Conservation (phyloP, 129 eudicot genomes). For the Rutidosis leptorrhynchoides region DNA sequence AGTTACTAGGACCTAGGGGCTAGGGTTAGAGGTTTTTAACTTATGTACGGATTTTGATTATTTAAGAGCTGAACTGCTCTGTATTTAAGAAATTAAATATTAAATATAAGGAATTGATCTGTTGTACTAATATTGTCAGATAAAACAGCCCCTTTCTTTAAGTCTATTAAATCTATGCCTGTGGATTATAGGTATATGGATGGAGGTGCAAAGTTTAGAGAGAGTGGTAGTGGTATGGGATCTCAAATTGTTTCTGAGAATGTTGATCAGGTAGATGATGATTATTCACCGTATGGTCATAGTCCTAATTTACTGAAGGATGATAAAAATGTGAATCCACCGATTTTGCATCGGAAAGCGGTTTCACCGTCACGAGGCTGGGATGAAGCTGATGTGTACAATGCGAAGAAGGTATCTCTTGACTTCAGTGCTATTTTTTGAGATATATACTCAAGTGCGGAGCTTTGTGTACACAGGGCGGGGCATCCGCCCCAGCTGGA, state of each 20-base stretch:
- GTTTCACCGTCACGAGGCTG: conserved; percentile 41
- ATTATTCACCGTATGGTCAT: conserved; percentile 63
- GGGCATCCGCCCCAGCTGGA: too few relatives aligned
- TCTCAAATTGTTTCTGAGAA: conserved; percentile 31
- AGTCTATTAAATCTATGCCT: conserved; percentile 55
- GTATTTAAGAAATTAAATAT: not conserved
- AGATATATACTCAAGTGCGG: conserved; percentile 8
- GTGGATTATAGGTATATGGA: conserved; percentile 49
- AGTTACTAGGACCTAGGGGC: conserved; percentile 49
- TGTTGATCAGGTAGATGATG: conserved; percentile 39
- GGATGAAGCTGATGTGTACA: conserved; percentile 71
- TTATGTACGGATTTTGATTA: conserved; percentile 16
- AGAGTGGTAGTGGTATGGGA: conserved; percentile 17
- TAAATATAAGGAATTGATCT: conserved; percentile 10
- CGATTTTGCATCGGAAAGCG: conserved; percentile 36
- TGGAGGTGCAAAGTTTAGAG: conserved; percentile 21
- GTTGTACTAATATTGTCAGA: conserved; percentile 36
- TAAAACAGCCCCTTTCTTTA: conserved; percentile 35
- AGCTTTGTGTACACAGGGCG: too few relatives aligned
- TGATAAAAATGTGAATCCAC: conserved; percentile 37
- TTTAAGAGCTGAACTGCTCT: conserved; percentile 17
- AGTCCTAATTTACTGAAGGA: conserved; percentile 27
- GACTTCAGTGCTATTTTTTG: not conserved
- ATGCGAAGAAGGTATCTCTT: conserved; percentile 67
- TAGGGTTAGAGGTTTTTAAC: conserved; percentile 34